Conservation (phyloP, 441 rosid species). For the Capsella rubella region DNA sequence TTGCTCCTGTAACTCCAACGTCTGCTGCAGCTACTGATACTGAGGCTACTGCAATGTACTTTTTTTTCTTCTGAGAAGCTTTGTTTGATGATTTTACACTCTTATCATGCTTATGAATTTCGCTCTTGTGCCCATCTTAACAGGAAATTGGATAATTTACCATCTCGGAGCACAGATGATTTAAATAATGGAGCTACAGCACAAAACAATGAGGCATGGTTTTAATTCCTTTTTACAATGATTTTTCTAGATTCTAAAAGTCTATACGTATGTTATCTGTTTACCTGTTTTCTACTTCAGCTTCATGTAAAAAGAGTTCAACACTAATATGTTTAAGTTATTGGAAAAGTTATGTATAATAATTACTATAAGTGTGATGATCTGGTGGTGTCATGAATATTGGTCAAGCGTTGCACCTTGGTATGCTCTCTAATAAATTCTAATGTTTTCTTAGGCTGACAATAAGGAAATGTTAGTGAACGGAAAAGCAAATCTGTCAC, state of each 20-base stretch:
- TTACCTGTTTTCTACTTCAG: conserved; percentile 20
- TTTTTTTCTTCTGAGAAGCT: conserved; percentile 24
- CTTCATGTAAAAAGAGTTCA: conserved; percentile 16
- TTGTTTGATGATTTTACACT: conserved; percentile 17
- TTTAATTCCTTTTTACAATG: conserved; percentile 12
- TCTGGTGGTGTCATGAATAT: conserved; percentile 20
- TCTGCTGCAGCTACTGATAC: conserved; percentile 52
- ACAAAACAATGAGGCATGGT: conserved; percentile 68
- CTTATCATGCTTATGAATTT: conserved; percentile 15
- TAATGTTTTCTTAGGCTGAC: conserved; percentile 61
- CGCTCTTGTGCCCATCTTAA: conserved; percentile 28
- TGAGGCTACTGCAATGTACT: conserved; percentile 57
- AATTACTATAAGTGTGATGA: conserved; percentile 2
- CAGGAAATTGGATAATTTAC: conserved; percentile 57
- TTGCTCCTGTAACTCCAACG: conserved; percentile 52
- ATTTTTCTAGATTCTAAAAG: conserved; percentile 11
- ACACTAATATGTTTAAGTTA: conserved; percentile 8
- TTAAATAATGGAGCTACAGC: conserved; percentile 57
- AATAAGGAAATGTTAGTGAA: conserved; percentile 58
- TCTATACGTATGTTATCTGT: conserved; percentile 3
- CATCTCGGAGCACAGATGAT: conserved; percentile 53
- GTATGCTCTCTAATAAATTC: conserved; percentile 21
- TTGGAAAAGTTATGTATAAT: conserved; percentile 1
- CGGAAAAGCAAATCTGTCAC: conserved; percentile 61
- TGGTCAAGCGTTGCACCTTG: neutral